Evolutionary conservation across 768 basidiomycete genomes (phyloP), one percentile per base, ranked within the genome.

Genomic region (Amanita fuliginea): DNA sequence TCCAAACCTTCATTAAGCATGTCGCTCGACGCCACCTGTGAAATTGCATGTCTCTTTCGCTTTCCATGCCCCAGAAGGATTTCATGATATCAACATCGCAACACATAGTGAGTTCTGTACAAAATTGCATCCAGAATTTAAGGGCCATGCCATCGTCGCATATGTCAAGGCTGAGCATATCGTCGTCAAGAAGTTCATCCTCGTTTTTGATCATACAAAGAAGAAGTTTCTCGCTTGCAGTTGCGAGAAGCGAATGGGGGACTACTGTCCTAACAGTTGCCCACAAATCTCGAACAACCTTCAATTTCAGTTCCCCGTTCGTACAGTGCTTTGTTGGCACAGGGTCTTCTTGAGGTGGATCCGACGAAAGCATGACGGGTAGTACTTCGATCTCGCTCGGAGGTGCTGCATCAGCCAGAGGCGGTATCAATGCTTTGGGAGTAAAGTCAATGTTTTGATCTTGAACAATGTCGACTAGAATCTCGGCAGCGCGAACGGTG

Each of bases 251-350:
- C 6, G 64, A 51, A 3, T 57, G 53, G 0, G 78, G 71, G 53
- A 83, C 67, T 6, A 67, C 59, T 3, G 59, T 60, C 30, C 68
- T 70, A 46, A 75, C 65, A 36, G 63, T 61, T 1, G 60, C 56
- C 83, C 83, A 86, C 32, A 87, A 70, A n/a, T 73, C 69, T 19
- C 72, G 72, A 7, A 78, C 67, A 16, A 83, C 62, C 4, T 64
- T 65, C n/a, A 88, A 60, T 59, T 81, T 86, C 46, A 83, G 61
- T 66, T 74, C 55, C 60, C 63, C 61, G 41, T 65, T 66, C 10
- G 63, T 62, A 21, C 16, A 41, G 8, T 18, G 33, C 18, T 30
- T 41, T 9, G 33, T 46, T 6, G 35, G 43, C 22, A 36, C 34
- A 30, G 24, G 14, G 18, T 44, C 43, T 21, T 33, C 39, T 21